Evolutionary conservation across 1,139 yeast genomes (phyloP).

Genomic region (Yamadazyma taylorii): DNA sequence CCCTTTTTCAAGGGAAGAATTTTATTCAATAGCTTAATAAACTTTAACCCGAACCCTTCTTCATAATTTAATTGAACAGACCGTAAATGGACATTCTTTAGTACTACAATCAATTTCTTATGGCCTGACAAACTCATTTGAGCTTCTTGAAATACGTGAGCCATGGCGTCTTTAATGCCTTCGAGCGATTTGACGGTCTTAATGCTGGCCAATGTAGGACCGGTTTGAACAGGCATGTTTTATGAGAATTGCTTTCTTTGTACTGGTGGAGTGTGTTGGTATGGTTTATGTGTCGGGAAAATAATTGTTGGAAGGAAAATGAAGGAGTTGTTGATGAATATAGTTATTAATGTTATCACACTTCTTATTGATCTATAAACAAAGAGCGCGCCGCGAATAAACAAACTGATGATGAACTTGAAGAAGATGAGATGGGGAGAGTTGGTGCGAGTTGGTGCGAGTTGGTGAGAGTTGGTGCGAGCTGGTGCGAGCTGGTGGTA

Average conservation of each 20-base stretch:
- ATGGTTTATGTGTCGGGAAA: too few relatives aligned
- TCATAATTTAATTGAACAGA: slow-evolving; percentile 54
- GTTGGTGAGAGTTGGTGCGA: slow-evolving; percentile 1
- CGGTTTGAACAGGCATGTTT: not conserved
- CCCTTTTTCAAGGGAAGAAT: slow-evolving; percentile 68
- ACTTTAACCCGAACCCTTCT: slow-evolving; percentile 58
- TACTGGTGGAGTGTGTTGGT: too few relatives aligned
- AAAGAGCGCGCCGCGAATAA: slow-evolving; percentile 1
- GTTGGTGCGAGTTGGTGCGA: not conserved
- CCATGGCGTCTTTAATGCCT: slow-evolving; percentile 46
- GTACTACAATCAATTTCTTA: slow-evolving; percentile 64
- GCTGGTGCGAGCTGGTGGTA: slow-evolving; percentile 1
- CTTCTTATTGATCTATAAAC: not conserved
- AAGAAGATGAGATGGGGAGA: slow-evolving; percentile 1
- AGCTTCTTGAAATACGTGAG: slow-evolving; percentile 78
- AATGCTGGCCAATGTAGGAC: slow-evolving; percentile 9
- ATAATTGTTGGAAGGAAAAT: too few relatives aligned
- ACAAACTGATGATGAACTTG: slow-evolving; percentile 8
- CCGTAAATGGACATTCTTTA: slow-evolving; percentile 58
- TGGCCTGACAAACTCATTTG: slow-evolving; percentile 76
- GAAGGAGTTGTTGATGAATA: too few relatives aligned
- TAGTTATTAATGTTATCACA: too few relatives aligned
- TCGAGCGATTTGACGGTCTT: slow-evolving; percentile 23
- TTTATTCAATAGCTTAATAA: slow-evolving; percentile 62
- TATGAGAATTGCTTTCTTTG: too few relatives aligned